Evolutionary conservation across 805 yeast species (phyloP).

Genomic region (Candida sphagnicola): DNA sequence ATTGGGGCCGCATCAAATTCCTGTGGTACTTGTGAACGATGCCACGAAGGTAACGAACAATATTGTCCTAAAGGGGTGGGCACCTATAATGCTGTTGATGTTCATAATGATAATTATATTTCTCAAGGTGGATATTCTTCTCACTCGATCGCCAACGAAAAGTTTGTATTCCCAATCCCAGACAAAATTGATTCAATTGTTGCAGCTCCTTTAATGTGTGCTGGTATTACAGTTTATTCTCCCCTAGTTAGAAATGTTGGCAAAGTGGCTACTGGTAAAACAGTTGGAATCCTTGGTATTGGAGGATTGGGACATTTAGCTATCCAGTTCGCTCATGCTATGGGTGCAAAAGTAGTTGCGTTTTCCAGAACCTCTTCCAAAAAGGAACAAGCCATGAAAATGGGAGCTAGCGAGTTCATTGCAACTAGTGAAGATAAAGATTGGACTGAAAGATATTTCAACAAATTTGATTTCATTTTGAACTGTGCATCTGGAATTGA

Average conservation of each 20-base stretch:
- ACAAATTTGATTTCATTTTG: conserved; percentile 48
- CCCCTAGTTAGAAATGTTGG: conserved; percentile 43
- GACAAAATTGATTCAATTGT: conserved; percentile 32
- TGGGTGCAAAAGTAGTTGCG: conserved; percentile 53
- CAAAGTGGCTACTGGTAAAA: conserved; percentile 19
- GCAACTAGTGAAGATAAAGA: conserved; percentile 48
- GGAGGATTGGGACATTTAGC: conserved; percentile 69
- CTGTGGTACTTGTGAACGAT: conserved; percentile 60
- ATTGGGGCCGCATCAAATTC: conserved; percentile 66
- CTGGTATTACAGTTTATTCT: conserved; percentile 51
- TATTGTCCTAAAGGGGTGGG: conserved; percentile 48
- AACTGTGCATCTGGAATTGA: conserved; percentile 51
- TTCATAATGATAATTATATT: conserved; percentile 19
- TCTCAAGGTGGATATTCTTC: conserved; percentile 49
- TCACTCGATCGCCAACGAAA: conserved; percentile 38
- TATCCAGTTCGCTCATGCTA: conserved; percentile 52
- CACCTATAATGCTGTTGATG: conserved; percentile 51
- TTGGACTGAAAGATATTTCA: conserved; percentile 28
- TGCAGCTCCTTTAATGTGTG: conserved; percentile 54
- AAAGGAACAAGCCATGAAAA: conserved; percentile 21
- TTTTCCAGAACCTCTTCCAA: conserved; percentile 24
- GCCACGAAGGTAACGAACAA: conserved; percentile 30
- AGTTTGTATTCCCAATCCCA: conserved; percentile 46
- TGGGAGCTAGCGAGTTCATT: conserved; percentile 31
- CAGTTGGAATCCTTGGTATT: conserved; percentile 58